Evolutionary conservation across 495 filamentous ascomycete species (phyloP), one percentile per base, ranked within the genome.

Genomic region (Xylaria bambusicola): DNA sequence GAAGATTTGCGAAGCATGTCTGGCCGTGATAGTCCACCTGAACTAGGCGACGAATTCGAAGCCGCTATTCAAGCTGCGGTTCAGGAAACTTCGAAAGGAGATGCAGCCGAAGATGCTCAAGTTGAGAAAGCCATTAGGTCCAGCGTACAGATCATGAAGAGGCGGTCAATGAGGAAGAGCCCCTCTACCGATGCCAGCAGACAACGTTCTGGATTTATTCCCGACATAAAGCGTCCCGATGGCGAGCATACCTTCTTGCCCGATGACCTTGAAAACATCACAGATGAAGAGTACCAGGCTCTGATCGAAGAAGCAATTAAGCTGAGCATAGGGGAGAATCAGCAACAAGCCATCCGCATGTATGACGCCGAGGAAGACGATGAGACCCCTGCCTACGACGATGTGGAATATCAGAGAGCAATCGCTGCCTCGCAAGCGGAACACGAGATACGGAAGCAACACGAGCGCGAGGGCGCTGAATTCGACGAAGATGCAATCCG

Each of bases 81-180:
- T 1, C 72, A 72, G 17, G 81, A 87, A 64, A 91, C 88, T 6
- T 90, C 88, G 13, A 75, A 71, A 1, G 90, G 89, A 29, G 74
- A 92, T 63, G 61, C 73, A 0, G 77, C 81, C n/a, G 85, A 92
- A 66, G 89, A 92, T 61, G 77, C 75, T 35, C 75, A 80, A 57
- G 77, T 93, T 57, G 89, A 90, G 67, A 73, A 80, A 21, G 88
- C 87, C 5, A 86, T 93, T 44, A 74, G 88, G 20, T 85, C 87
- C 2, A 89, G 85, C 65, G 73, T 91, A 18, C 71, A 68, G 13
- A 86, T 88, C 59, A 74, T 91, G 53, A 77, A 84, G 42, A 63
- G 24, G 9, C 55, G 63, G 38, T 62, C 65, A 45, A 66, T 56
- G 62, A 75, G 41, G 40, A 65, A 40, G 58, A 54, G 17, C 62